phyloP scores from a whole-genome alignment of 2,329 filamentous ascomycete genomes.

The Sclerotinia trifoliorum region DNA sequence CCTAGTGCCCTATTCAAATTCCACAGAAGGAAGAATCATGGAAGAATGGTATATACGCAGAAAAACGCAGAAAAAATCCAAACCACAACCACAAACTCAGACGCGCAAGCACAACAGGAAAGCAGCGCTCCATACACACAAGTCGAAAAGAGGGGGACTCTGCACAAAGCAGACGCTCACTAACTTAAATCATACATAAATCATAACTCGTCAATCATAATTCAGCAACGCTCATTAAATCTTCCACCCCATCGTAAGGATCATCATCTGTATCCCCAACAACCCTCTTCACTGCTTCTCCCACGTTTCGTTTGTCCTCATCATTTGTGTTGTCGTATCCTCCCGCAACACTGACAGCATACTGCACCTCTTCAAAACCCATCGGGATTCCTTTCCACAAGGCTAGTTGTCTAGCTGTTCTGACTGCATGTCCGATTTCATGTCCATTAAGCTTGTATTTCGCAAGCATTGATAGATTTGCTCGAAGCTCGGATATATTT shows the following conservation, averaged over 20 bases:
- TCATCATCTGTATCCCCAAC: slow-evolving; percentile 7
- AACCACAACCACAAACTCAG: neutral
- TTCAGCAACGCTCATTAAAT: slow-evolving; percentile 21
- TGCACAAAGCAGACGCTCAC: neutral
- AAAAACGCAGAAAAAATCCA: neutral
- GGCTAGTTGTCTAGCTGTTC: slow-evolving; percentile 25
- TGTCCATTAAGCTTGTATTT: slow-evolving; percentile 21
- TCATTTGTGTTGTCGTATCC: neutral
- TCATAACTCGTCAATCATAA: slow-evolving; percentile 15
- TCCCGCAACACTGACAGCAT: slow-evolving; percentile 5
- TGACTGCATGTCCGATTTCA: slow-evolving; percentile 20
- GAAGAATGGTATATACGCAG: slow-evolving; percentile 18
- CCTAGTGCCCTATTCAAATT: neutral
- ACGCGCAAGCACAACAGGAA: neutral
- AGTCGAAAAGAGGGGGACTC: neutral
- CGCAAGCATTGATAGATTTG: slow-evolving; percentile 4
- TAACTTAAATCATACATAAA: slow-evolving; percentile 1
- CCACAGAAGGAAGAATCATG: neutral
- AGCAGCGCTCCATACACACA: neutral
- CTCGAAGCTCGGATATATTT: slow-evolving; percentile 16
- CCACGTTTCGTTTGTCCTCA: neutral
- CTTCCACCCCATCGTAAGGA: slow-evolving; percentile 15
- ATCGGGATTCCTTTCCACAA: slow-evolving; percentile 18
- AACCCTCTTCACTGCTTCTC: neutral
- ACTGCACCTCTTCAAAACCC: slow-evolving; percentile 17